Base-by-base conservation (phyloP, 1,139 yeast genomes). In the Zygoascus sp. region DNA sequence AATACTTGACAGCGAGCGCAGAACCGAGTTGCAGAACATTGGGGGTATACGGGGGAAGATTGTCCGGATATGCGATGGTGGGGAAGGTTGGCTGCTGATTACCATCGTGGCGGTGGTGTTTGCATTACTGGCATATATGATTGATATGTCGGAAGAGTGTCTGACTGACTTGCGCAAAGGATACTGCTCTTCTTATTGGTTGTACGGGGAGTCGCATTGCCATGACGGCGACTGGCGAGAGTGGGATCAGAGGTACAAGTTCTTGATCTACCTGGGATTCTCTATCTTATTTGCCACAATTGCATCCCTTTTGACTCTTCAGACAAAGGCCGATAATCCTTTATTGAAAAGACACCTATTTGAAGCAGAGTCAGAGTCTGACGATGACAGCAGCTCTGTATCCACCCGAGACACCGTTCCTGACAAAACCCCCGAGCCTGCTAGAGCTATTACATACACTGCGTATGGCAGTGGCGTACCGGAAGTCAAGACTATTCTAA, bases 401-500 rank as follows among this genome's bases (percentile, higher is more conserved):
- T 15, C 41, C 23, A 34, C 34, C n/a, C 11, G 16, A 2, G 37
- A 28, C 1, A n/a, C 28, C 17, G 17, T 21, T 3, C 15, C 20
- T 11, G 25, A 35, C 15, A 27, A 10, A n/a, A 35, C 19, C 11
- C 39, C 39, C 11, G 9, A n/a, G n/a, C 17, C 25, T 4, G 27
- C 13, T 3, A 20, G 25, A 21, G 23, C 2, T 61, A 63, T 65
- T 2, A 69, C 77, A 58, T 79, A 78, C 56, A 71, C 81, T 2
- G 83, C 81, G 0, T 72, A 74, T 32, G 83, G 84, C 1, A 76
- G 81, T n/a, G 84, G 84, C 2, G 83, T 79, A 0, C 82, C 83
- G 0, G 83, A 79, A 60, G 83, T 79, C 17, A 67, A 67, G 48
- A 62, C 65, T 1, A 62, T 62, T 39, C 54, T 62, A n/a, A 61